Percentiles rank a stretch among this genome's conserved stretches.
These are phyloP conservation scores for Mycosphaerella sp. DNA, from an alignment of 2,329 filamentous ascomycete species.

Conservation along the genomic window DNA sequence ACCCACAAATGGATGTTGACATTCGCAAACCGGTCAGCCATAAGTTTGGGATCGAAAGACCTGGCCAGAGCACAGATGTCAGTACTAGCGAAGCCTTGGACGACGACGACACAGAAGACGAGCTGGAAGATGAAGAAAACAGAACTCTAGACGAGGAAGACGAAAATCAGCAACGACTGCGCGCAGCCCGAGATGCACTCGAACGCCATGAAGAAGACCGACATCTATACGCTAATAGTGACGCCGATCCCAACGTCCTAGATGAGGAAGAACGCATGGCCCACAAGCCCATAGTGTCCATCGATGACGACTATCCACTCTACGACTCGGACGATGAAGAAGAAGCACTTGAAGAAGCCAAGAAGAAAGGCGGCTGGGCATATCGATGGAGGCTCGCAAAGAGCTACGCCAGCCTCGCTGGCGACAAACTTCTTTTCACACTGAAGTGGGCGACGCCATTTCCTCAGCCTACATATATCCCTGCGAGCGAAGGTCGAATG, in stretches of 20 bases:
- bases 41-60: slow-evolving; percentile 82
- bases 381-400: slow-evolving; percentile 57
- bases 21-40: slow-evolving; percentile 89
- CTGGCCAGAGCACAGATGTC: slow-evolving; percentile 65
- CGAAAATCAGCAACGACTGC: slow-evolving; percentile 44
- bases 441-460: slow-evolving; percentile 34
- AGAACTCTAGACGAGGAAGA: slow-evolving; percentile 49
- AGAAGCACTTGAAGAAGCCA: slow-evolving; percentile 71
- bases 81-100: slow-evolving; percentile 72
- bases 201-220: slow-evolving; percentile 47
- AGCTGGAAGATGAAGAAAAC: slow-evolving; percentile 50
- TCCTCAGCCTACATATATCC: slow-evolving; percentile 42
- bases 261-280: slow-evolving; percentile 83
- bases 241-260: slow-evolving; percentile 40
- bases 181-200: slow-evolving; percentile 46
- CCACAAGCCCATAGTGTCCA: slow-evolving; percentile 48
- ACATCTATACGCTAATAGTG: slow-evolving; percentile 41
- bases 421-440: slow-evolving; percentile 31
- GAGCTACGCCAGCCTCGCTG: slow-evolving; percentile 47
- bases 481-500: slow-evolving; percentile 37
- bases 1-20: slow-evolving; percentile 96
- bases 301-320: slow-evolving; percentile 68
- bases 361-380: slow-evolving; percentile 66
- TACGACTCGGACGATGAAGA: slow-evolving; percentile 83
- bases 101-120: slow-evolving; percentile 66